These are phyloP conservation scores for Chrysanthemum makinoi DNA, from an alignment of 129 eudicot species.

Conservation along the genomic window DNA sequence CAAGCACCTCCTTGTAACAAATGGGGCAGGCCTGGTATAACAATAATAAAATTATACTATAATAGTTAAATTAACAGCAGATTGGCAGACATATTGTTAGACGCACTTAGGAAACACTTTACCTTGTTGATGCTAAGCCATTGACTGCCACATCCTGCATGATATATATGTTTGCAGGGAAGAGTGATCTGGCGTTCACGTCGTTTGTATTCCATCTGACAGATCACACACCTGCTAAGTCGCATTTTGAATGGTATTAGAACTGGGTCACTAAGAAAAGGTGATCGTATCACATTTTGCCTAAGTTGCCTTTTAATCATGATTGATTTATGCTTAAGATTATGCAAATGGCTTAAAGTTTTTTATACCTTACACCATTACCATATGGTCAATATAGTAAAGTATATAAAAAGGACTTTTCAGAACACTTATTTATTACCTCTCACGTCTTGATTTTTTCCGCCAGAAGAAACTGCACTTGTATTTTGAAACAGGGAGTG, in stretches of 20 bases:
- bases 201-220: slow-evolving; percentile 95
- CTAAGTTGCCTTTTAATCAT: neutral
- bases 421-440: slow-evolving; percentile 39
- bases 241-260: slow-evolving; percentile 14
- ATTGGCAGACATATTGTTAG: neutral
- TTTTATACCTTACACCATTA: neutral
- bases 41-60: neutral
- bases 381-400: neutral
- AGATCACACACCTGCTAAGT: slow-evolving; percentile 77
- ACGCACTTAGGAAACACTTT: slow-evolving; percentile 1
- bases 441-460: slow-evolving; percentile 60
- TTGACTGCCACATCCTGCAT: slow-evolving; percentile 68
- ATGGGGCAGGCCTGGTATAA: slow-evolving; percentile 81
- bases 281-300: neutral
- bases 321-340: too few relatives aligned
- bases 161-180: slow-evolving; percentile 94
- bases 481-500: slow-evolving; percentile 75
- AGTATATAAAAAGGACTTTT: neutral
- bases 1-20: slow-evolving; percentile 76
- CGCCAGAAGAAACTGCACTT: slow-evolving; percentile 74
- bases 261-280: neutral
- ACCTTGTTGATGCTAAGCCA: slow-evolving; percentile 98
- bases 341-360: too few relatives aligned
- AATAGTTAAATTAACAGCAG: slow-evolving; percentile 15
- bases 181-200: slow-evolving; percentile 75